phyloP scores from a whole-genome alignment of 192 early-diverging fungal genomes.

The Podila horticola region DNA sequence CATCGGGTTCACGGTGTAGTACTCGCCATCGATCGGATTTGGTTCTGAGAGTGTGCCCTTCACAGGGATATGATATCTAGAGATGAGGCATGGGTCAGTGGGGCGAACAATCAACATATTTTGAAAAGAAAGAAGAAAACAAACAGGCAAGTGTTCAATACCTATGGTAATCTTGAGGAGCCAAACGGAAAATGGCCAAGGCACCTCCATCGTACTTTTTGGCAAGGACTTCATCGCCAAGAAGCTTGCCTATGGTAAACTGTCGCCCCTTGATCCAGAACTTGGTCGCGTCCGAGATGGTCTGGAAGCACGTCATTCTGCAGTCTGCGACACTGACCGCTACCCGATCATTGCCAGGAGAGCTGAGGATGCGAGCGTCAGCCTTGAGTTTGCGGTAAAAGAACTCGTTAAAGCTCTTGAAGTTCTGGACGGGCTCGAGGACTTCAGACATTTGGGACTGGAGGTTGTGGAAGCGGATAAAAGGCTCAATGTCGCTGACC shows the following conservation, averaged over 20 bases:
- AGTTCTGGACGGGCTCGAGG: slow-evolving; percentile 71
- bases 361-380: slow-evolving; percentile 56
- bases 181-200: slow-evolving; percentile 78
- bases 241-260: slow-evolving; percentile 70
- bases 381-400: slow-evolving; percentile 86
- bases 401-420: slow-evolving; percentile 86
- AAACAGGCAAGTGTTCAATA: neutral
- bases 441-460: slow-evolving; percentile 70
- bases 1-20: slow-evolving; percentile 90
- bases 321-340: slow-evolving; percentile 82
- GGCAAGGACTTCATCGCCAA: slow-evolving; percentile 61
- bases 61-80: slow-evolving; percentile 72
- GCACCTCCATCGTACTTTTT: slow-evolving; percentile 69
- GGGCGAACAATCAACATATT: neutral
- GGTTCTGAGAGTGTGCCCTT: slow-evolving; percentile 68
- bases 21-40: slow-evolving; percentile 67
- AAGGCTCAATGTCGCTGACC: slow-evolving; percentile 71
- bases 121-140: neutral
- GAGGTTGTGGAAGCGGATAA: slow-evolving; percentile 78
- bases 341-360: slow-evolving; percentile 59
- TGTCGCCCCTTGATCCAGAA: slow-evolving; percentile 85
- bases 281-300: slow-evolving; percentile 69
- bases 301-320: slow-evolving; percentile 73
- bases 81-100: neutral
- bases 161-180: slow-evolving; percentile 89